Evolutionary conservation across 805 yeast species (phyloP).

Genomic region (Pichia eremophila): DNA sequence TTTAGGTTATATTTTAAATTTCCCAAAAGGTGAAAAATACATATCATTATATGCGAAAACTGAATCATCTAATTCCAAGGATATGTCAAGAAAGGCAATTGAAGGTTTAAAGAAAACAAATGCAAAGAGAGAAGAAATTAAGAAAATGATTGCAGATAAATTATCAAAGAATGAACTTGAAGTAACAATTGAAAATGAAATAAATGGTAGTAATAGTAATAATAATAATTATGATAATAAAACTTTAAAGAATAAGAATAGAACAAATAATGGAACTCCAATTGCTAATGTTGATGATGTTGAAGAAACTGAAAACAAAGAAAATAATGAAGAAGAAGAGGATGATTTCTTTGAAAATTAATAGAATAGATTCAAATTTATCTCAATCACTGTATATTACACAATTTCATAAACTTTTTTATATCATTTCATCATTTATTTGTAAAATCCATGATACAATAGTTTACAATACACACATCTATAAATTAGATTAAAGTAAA

Average conservation of each 20-base stretch:
- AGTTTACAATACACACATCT: no score
- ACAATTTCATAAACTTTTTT: no score
- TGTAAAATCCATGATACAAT: no score
- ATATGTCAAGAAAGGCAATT: conserved; percentile 26
- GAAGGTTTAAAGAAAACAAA: conserved; percentile 38
- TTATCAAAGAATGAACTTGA: conserved; percentile 48
- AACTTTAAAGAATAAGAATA: background rate
- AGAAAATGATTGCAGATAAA: conserved; percentile 42
- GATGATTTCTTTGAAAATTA: conserved; percentile 28
- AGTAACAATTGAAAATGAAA: conserved; percentile 37
- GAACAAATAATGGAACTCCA: conserved; percentile 3
- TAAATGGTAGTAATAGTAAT: conserved; percentile 27
- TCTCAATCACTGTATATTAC: background rate
- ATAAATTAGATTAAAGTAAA: no score
- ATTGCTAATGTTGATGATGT: conserved; percentile 11
- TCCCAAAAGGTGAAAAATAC: conserved; percentile 74
- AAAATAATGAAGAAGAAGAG: conserved; percentile 18
- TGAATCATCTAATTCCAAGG: conserved; percentile 16
- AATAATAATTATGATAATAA: no score
- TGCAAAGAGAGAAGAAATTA: conserved; percentile 34
- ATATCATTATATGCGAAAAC: conserved; percentile 60
- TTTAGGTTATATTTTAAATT: conserved; percentile 63
- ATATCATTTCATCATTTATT: no score
- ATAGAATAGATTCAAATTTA: background rate
- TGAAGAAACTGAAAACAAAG: conserved; percentile 1